Evolutionary conservation across 208 protist genomes (phyloP).

Genomic region (Wallacemonas sp.): DNA sequence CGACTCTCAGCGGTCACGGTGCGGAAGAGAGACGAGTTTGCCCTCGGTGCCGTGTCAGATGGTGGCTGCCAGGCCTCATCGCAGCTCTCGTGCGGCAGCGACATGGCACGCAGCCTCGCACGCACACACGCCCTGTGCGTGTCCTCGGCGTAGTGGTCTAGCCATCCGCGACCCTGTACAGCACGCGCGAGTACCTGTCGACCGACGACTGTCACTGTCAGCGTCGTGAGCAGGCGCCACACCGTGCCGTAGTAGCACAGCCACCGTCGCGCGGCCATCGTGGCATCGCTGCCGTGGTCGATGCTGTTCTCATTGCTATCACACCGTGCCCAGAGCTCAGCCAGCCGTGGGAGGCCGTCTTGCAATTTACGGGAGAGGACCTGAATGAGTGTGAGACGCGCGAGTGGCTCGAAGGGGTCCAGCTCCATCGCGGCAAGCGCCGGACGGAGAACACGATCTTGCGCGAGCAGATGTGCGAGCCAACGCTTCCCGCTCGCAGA

Average conservation of each 20-base stretch:
- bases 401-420: constrained; percentile 41
- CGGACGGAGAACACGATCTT: constrained; percentile 58
- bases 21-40: neutral
- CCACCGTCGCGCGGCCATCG: neutral
- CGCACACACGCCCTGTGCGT: neutral
- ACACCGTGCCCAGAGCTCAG: neutral
- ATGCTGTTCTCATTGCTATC: neutral
- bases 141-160: neutral
- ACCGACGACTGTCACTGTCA: neutral
- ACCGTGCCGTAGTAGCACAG: constrained; percentile 1
- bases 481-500: neutral
- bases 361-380: constrained; percentile 30
- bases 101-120: neutral
- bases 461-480: constrained; percentile 19
- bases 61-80: no score
- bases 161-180: neutral
- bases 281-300: neutral
- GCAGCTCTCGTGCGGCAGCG: no score
- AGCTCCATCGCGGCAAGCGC: constrained; percentile 56
- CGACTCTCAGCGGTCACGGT: neutral
- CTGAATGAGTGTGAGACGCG: constrained; percentile 37
- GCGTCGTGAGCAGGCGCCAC: neutral
- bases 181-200: neutral
- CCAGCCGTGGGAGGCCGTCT: constrained; percentile 14
- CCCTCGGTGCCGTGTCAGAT: neutral